phyloP scores from a whole-genome alignment of 306 rosid genomes.

The Prunus fruticosa region DNA sequence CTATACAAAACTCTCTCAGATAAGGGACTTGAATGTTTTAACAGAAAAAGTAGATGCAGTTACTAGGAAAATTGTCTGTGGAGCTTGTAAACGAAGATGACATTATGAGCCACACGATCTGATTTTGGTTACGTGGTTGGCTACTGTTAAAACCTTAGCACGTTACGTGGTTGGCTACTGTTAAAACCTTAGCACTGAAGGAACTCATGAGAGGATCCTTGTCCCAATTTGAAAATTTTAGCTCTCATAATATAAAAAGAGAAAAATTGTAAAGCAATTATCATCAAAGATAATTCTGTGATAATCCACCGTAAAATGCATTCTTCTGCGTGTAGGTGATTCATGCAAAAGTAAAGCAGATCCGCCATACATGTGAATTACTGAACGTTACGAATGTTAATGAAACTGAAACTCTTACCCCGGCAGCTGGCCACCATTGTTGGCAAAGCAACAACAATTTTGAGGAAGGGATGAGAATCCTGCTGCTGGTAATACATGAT shows the following conservation, averaged over 20 bases:
- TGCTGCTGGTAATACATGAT: constrained; percentile 92
- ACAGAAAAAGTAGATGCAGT: too few species aligned
- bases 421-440: constrained; percentile 98
- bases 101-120: too few species aligned
- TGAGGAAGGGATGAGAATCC: constrained; percentile 70
- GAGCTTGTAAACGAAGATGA: too few species aligned
- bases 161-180: too few species aligned
- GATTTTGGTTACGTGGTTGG: too few species aligned
- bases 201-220: too few species aligned
- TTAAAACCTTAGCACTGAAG: too few species aligned
- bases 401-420: constrained; percentile 41
- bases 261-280: neutral
- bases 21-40: too few species aligned
- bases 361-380: neutral
- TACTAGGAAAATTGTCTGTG: too few species aligned
- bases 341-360: neutral
- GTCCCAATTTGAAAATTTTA: neutral
- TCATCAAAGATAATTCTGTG: neutral
- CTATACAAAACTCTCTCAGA: too few species aligned
- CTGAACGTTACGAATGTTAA: neutral
- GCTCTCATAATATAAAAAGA: neutral
- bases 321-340: neutral
- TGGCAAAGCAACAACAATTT: constrained; percentile 90
- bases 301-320: neutral
- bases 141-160: too few species aligned